A percentile compares a stretch with the other conserved stretches of the same genome.
Evolutionary conservation across 345 rosid genomes (phyloP).

Genomic region (Clausena lansium): DNA sequence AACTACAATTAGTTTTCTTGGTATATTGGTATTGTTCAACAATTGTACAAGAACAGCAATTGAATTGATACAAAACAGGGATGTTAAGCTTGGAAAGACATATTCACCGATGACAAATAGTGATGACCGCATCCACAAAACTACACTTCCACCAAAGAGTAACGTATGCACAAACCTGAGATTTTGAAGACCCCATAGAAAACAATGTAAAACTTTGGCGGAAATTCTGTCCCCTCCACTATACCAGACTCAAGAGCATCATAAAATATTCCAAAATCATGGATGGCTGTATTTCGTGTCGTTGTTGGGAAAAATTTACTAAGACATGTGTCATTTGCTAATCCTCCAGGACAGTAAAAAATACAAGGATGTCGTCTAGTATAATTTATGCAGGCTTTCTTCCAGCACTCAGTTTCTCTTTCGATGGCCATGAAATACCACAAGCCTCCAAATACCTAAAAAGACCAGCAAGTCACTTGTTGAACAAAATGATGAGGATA

Average conservation of each 20-base stretch:
- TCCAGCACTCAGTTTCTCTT: not conserved
- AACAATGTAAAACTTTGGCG: not conserved
- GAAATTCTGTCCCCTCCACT: not conserved
- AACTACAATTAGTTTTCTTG: no score
- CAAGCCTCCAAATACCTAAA: constrained; percentile 5
- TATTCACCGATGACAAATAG: no score
- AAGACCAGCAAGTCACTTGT: not conserved
- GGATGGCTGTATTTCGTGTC: not conserved
- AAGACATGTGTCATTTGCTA: not conserved
- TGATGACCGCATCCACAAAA: no score
- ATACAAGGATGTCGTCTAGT: no score
- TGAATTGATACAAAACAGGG: no score
- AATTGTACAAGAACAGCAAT: not conserved
- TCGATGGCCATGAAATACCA: not conserved
- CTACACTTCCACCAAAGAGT: no score
- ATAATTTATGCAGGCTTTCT: not conserved
- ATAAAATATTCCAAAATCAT: not conserved
- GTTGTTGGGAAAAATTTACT: not conserved
- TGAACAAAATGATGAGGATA: no score
- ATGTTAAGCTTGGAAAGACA: no score
- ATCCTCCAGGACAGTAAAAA: not conserved
- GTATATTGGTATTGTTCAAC: no score
- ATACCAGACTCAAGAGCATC: not conserved
- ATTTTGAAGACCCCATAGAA: not conserved
- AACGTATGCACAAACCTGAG: not conserved